A percentile compares a stretch with the other conserved stretches of the same genome.
phyloP scores from a whole-genome alignment of 148 eudicot genomes.

The Silene conica region DNA sequence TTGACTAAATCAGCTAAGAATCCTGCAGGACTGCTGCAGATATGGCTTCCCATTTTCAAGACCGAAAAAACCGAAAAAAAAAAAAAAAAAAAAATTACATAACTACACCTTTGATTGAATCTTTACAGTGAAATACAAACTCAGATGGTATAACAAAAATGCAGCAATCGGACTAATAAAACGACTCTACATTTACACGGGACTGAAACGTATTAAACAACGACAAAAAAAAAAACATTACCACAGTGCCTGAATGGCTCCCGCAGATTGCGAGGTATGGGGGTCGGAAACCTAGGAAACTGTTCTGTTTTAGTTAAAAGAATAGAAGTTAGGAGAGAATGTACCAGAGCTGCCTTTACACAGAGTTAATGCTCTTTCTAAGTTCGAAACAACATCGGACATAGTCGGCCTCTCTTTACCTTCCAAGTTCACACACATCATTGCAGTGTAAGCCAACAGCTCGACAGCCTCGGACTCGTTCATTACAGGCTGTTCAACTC shows the following conservation, averaged over 20 bases:
- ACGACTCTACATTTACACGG: not conserved
- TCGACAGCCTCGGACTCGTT: constrained; percentile 58
- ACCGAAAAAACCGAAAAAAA: not conserved
- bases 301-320: constrained; percentile 19
- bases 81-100: not conserved
- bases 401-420: constrained; percentile 54
- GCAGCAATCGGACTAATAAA: not conserved
- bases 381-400: constrained; percentile 49
- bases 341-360: constrained; percentile 41
- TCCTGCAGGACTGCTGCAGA: not conserved
- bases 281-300: too few relatives aligned
- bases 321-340: constrained; percentile 31
- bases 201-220: not conserved
- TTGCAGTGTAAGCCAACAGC: constrained; percentile 49
- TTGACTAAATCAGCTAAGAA: not conserved
- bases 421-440: constrained; percentile 55
- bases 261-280: too few relatives aligned
- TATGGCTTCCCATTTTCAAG: too few relatives aligned
- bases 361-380: constrained; percentile 49
- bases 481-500: constrained; percentile 39
- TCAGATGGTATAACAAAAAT: not conserved
- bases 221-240: too few relatives aligned
- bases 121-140: not conserved
- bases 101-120: not conserved
- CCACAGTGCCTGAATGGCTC: too few relatives aligned